These are phyloP conservation scores for Olyra latifolia DNA, from an alignment of 176 grass and related monocot species.

Conservation along the genomic window DNA sequence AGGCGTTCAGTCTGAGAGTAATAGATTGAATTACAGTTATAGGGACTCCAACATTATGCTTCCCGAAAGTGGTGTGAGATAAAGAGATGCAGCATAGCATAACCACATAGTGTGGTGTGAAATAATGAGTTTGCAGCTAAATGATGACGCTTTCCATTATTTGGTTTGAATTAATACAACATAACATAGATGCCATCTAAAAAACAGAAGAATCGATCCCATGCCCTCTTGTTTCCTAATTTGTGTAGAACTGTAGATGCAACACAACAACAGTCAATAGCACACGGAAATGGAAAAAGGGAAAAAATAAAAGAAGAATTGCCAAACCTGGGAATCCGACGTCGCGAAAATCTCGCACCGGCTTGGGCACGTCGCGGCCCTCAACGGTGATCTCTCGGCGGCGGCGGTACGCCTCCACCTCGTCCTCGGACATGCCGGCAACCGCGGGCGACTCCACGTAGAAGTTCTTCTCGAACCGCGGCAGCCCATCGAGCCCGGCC, in stretches of 20 bases:
- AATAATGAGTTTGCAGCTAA: not conserved
- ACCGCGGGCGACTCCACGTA: constrained; percentile 79
- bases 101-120: not conserved
- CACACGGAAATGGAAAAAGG: not conserved
- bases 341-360: constrained; percentile 66
- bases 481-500: constrained; percentile 79
- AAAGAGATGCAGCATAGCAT: not conserved
- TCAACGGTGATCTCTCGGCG: constrained; percentile 84
- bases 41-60: not conserved
- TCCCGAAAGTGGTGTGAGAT: not conserved
- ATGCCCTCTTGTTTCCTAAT: constrained; percentile 11
- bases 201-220: not conserved
- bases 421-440: constrained; percentile 65
- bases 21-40: not conserved
- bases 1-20: not conserved
- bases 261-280: not conserved
- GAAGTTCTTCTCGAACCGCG: constrained; percentile 96
- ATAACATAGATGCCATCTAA: not conserved
- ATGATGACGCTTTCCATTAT: not conserved
- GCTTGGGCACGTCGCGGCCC: constrained; percentile 82
- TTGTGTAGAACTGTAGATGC: not conserved
- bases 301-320: not conserved
- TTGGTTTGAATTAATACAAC: not conserved
- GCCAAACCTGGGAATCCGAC: constrained; percentile 77
- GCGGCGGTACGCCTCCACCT: constrained; percentile 79